phyloP scores from a whole-genome alignment of 1,139 yeast genomes.

The Hyphopichia buzzinii region DNA sequence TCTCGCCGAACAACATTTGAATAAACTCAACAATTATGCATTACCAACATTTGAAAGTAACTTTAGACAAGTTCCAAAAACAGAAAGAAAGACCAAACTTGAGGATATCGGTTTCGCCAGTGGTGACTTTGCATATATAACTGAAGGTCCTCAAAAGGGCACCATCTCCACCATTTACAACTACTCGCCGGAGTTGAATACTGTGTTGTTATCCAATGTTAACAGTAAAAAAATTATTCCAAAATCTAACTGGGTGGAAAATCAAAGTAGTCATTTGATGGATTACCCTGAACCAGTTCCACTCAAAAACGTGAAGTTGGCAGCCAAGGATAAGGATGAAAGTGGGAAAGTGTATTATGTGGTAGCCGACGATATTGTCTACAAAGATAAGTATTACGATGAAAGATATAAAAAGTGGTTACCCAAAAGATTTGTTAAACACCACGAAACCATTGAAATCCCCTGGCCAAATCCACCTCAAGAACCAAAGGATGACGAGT shows the following conservation, averaged over 20 bases:
- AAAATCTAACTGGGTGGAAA: conserved; percentile 68
- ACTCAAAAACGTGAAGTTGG: conserved; percentile 49
- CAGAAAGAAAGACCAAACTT: conserved; percentile 26
- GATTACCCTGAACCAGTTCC: conserved; percentile 62
- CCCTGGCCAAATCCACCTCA: conserved; percentile 91
- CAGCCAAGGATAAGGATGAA: conserved; percentile 69
- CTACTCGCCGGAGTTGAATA: conserved; percentile 30
- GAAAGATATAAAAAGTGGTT: conserved; percentile 69
- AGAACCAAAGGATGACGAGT: conserved; percentile 52
- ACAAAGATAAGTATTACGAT: conserved; percentile 70
- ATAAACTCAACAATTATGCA: conserved; percentile 24
- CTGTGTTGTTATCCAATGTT: conserved; percentile 35
- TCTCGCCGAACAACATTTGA: conserved; percentile 26
- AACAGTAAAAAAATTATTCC: conserved; percentile 49
- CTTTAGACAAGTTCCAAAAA: conserved; percentile 22
- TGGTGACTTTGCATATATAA: conserved; percentile 50
- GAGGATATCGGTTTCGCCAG: conserved; percentile 36
- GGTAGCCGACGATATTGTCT: conserved; percentile 73
- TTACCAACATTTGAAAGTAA: conserved; percentile 37
- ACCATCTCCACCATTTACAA: conserved; percentile 54
- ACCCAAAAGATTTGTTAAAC: conserved; percentile 73
- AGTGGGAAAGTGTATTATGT: conserved; percentile 60
- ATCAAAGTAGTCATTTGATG: conserved; percentile 70
- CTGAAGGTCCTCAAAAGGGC: conserved; percentile 70
- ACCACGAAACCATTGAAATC: conserved; percentile 64